A percentile compares a stretch with the other conserved stretches of the same genome.
These are phyloP conservation scores for Aspergillus piperis DNA, from an alignment of 2,329 filamentous ascomycete genomes.

Conservation along the genomic window DNA sequence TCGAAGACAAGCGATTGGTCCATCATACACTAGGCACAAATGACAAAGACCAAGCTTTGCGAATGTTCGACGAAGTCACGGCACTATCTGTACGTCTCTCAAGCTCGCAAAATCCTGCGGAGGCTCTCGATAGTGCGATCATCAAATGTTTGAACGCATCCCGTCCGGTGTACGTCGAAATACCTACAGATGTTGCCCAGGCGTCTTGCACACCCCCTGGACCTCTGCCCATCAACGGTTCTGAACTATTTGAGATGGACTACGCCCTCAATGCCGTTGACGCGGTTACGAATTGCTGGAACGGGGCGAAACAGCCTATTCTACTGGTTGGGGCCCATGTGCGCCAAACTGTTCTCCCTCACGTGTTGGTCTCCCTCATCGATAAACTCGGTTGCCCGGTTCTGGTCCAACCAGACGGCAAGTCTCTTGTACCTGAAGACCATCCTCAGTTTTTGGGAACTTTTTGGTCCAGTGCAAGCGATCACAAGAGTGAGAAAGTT, in stretches of 20 bases:
- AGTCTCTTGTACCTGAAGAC: constrained; percentile 7
- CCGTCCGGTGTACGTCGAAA: constrained; percentile 14
- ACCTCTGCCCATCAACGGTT: background rate
- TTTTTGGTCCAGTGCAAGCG: constrained; percentile 7
- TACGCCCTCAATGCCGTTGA: too few species aligned
- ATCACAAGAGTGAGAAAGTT: background rate
- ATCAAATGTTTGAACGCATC: constrained; percentile 6
- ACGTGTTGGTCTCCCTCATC: background rate
- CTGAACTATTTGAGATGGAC: too few species aligned
- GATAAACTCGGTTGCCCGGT: constrained; percentile 11
- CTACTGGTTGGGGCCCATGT: constrained; percentile 5
- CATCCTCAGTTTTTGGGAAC: constrained; percentile 12
- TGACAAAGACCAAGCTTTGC: constrained; percentile 5
- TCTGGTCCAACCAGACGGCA: constrained; percentile 8
- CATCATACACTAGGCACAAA: constrained; percentile 11
- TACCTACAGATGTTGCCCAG: constrained; percentile 9
- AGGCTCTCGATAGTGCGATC: constrained; percentile 1
- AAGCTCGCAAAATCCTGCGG: background rate
- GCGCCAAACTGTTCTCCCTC: background rate
- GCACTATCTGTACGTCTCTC: background rate
- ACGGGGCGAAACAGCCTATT: background rate
- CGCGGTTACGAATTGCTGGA: background rate
- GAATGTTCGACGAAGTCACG: constrained; percentile 13
- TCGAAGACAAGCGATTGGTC: background rate
- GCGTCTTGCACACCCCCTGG: background rate